These are phyloP conservation scores for Pyricularia sp. DNA, from an alignment of 2,329 filamentous ascomycete genomes.

Conservation along the genomic window DNA sequence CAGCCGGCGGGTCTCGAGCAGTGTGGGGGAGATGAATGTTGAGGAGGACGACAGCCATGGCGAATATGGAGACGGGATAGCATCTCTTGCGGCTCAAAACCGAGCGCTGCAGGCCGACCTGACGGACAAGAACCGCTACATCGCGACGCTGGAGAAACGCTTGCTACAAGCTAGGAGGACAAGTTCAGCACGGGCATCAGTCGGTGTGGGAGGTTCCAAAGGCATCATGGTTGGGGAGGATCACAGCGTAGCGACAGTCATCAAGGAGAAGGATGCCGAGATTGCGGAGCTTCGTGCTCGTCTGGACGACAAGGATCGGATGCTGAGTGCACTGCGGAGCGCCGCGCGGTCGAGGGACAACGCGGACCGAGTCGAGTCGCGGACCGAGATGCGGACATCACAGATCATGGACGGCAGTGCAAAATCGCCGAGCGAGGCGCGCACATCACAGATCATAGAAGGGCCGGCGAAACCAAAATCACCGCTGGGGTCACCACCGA, in stretches of 20 bases:
- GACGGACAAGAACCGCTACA: conserved; percentile 94
- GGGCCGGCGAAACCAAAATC: neutral
- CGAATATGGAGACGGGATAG: conserved; percentile 79
- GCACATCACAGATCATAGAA: conserved; percentile 22
- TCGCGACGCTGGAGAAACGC: conserved; percentile 84
- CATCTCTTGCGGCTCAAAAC: conserved; percentile 76
- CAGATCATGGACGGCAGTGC: conserved; percentile 19
- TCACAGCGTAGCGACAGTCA: conserved; percentile 58
- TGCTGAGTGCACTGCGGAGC: conserved; percentile 78
- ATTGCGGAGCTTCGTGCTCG: conserved; percentile 84
- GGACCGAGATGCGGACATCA: conserved; percentile 21
- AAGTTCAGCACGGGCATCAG: conserved; percentile 79
- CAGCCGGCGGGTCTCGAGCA: conserved; percentile 30
- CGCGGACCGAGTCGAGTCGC: conserved; percentile 46
- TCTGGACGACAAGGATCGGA: conserved; percentile 89
- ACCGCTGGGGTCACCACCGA: conserved; percentile 14
- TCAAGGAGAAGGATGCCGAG: conserved; percentile 86
- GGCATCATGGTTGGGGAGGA: conserved; percentile 68
- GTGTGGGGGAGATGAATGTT: conserved; percentile 22
- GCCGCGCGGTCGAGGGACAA: conserved; percentile 79
- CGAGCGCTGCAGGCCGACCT: conserved; percentile 90
- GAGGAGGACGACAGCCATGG: conserved; percentile 65
- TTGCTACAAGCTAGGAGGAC: conserved; percentile 82
- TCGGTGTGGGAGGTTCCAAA: conserved; percentile 51
- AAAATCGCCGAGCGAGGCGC: conserved; percentile 17